Conservation (phyloP, 768 basidiomycete species). For the Boletus rubescentipes region DNA sequence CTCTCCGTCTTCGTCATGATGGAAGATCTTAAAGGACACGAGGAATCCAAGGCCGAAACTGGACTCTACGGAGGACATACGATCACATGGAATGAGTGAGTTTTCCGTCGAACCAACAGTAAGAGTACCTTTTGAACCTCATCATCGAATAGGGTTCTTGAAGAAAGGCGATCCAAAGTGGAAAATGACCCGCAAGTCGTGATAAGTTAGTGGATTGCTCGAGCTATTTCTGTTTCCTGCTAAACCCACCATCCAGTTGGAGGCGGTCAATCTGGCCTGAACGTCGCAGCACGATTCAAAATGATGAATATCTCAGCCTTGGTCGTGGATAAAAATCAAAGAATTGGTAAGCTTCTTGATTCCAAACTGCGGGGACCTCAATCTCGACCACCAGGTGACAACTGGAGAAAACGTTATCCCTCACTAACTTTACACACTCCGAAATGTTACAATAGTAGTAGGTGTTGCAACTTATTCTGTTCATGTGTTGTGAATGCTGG, state of each 20-base stretch:
- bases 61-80: conserved; percentile 5
- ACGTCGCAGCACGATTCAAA: background rate
- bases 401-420: conserved; percentile 8
- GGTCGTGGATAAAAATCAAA: conserved; percentile 3
- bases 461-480: background rate
- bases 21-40: background rate
- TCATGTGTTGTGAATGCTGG: too few relatives aligned
- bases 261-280: background rate
- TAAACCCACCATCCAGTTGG: background rate
- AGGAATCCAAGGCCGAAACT: background rate
- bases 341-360: background rate
- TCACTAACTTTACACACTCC: conserved; percentile 2
- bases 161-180: background rate
- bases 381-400: background rate
- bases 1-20: conserved; percentile 3
- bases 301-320: background rate
- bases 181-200: conserved; percentile 6
- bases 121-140: background rate
- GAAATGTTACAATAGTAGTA: background rate
- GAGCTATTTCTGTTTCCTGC: background rate
- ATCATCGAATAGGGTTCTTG: background rate
- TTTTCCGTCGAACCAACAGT: background rate
- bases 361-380: background rate
- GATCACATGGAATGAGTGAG: conserved; percentile 4
- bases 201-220: background rate